These are phyloP conservation scores for Ceratobasidium sp. DNA, from an alignment of 1,284 basidiomycete species.

Conservation along the genomic window DNA sequence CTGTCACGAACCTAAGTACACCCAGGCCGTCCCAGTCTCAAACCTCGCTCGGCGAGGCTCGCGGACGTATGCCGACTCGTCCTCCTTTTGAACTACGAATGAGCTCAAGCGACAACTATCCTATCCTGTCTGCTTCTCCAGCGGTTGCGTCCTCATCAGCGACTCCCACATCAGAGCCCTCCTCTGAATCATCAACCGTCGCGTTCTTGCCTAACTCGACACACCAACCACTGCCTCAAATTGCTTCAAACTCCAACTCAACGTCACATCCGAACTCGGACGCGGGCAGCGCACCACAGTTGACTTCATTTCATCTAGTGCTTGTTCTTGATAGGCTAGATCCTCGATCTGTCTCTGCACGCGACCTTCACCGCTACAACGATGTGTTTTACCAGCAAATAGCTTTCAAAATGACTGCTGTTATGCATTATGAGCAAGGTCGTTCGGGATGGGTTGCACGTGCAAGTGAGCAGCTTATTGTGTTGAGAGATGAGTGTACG, in stretches of 20 bases:
- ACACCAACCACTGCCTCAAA: background rate
- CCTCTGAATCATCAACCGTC: constrained; percentile 28
- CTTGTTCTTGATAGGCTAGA: constrained; percentile 90
- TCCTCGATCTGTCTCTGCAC: constrained; percentile 79
- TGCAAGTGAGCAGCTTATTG: constrained; percentile 75
- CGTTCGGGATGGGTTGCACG: constrained; percentile 81
- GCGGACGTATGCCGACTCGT: constrained; percentile 31
- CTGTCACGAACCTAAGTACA: background rate
- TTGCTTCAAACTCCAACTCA: constrained; percentile 24
- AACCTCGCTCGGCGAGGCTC: constrained; percentile 7
- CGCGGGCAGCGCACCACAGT: constrained; percentile 15
- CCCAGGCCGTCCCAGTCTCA: constrained; percentile 5
- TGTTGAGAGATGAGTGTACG: constrained; percentile 73
- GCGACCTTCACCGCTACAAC: constrained; percentile 80
- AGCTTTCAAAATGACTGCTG: constrained; percentile 87
- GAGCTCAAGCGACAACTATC: constrained; percentile 23
- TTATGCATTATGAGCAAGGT: constrained; percentile 88
- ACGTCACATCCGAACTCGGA: constrained; percentile 28
- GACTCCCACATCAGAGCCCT: constrained; percentile 25
- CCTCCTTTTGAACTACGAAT: constrained; percentile 29
- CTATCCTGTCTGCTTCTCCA: constrained; percentile 22
- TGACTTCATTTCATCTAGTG: constrained; percentile 85
- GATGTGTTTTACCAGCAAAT: constrained; percentile 89
- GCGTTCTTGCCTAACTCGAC: background rate
- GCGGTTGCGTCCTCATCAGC: constrained; percentile 18